Conservation (phyloP, 139 green algal species). For the Chlorella sp. region DNA sequence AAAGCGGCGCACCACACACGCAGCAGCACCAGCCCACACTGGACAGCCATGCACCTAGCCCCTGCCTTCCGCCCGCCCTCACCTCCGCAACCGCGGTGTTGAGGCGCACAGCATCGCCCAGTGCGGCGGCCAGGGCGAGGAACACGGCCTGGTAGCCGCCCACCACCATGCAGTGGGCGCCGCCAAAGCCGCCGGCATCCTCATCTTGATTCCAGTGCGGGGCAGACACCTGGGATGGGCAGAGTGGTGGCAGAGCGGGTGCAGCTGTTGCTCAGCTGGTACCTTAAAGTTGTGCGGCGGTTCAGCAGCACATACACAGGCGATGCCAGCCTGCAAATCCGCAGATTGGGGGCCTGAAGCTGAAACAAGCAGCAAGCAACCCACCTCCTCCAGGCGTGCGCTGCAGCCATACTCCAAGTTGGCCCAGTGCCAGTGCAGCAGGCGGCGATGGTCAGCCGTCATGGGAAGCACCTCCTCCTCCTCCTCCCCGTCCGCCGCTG, state of each 20-base stretch:
- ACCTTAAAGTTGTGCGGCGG: no score
- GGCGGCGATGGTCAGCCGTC: slow-evolving; percentile 45
- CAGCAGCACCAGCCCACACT: not conserved
- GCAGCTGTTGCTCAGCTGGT: no score
- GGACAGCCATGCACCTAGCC: no score
- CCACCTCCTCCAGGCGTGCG: slow-evolving; percentile 58
- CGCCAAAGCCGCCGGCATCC: slow-evolving; percentile 90
- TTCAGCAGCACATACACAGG: not conserved
- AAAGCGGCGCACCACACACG: no score
- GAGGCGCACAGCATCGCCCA: slow-evolving; percentile 56
- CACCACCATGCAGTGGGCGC: slow-evolving; percentile 87
- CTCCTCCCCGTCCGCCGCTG: slow-evolving; percentile 13
- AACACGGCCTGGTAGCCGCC: slow-evolving; percentile 71
- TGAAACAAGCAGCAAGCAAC: no score
- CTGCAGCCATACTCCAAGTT: slow-evolving; percentile 93
- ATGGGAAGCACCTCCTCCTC: slow-evolving; percentile 8
- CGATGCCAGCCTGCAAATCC: not conserved
- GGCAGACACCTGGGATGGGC: slow-evolving; percentile 68
- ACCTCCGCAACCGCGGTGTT: not conserved
- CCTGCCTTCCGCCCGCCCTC: no score
- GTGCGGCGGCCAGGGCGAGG: slow-evolving; percentile 24
- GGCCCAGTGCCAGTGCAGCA: slow-evolving; percentile 90
- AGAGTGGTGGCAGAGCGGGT: no score
- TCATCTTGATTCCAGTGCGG: slow-evolving; percentile 91
- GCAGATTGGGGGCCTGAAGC: no score